These are phyloP conservation scores for Solanum pimpinellifolium DNA, from an alignment of 257 asterid species.

Conservation along the genomic window DNA sequence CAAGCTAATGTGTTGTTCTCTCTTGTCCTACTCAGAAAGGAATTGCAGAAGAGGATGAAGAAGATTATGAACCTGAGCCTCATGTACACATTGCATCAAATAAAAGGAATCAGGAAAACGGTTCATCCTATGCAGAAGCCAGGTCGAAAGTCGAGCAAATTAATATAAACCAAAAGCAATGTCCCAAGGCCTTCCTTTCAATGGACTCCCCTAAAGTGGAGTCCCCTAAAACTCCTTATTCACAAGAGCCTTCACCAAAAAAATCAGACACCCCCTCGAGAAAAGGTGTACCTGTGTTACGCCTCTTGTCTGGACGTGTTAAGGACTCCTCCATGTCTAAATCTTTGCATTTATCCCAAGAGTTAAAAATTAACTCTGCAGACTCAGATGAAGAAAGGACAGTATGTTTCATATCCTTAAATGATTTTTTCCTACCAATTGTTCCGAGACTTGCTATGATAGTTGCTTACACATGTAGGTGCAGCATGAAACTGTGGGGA, in stretches of 20 bases:
- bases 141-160: slow-evolving; percentile 10
- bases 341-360: slow-evolving; percentile 27
- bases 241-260: slow-evolving; percentile 36
- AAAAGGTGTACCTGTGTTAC: slow-evolving; percentile 34
- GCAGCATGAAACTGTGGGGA: slow-evolving; percentile 22
- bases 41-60: slow-evolving; percentile 36
- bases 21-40: slow-evolving; percentile 24
- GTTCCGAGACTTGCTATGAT: slow-evolving; percentile 4
- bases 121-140: slow-evolving; percentile 15
- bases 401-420: slow-evolving; percentile 31
- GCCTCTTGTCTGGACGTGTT: slow-evolving; percentile 47
- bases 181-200: slow-evolving; percentile 34
- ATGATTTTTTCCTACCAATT: neutral
- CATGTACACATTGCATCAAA: neutral
- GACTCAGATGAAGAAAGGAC: slow-evolving; percentile 40
- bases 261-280: slow-evolving; percentile 14
- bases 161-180: slow-evolving; percentile 15
- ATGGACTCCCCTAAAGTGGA: slow-evolving; percentile 28
- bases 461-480: slow-evolving; percentile 34
- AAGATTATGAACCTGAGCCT: slow-evolving; percentile 12
- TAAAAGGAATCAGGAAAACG: slow-evolving; percentile 10
- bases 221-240: slow-evolving; percentile 5
- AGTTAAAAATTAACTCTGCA: slow-evolving; percentile 33
- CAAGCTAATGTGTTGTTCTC: neutral
- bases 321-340: slow-evolving; percentile 19